Base-by-base conservation (phyloP, 495 filamentous ascomycete species). In the Xylaria castorea region DNA sequence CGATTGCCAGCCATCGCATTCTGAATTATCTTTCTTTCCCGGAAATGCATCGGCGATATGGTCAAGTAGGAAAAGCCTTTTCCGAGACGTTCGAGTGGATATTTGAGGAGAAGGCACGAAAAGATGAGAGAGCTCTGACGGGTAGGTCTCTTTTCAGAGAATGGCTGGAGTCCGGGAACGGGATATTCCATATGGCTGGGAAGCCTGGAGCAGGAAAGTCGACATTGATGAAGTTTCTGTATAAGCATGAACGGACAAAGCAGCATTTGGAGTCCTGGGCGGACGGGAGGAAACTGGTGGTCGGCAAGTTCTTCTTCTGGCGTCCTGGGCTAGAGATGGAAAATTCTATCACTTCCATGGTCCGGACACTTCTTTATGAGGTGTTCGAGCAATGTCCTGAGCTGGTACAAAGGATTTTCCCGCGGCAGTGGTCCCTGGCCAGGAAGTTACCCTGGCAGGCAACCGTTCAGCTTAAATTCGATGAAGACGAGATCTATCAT, bases 1-100 rank as follows among this genome's bases (percentile, higher is more conserved):
- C 62, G 7, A 46, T 66, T 30, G 44, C 62, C n/a, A 42, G 16
- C 38, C 62, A 42, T 42, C 36, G 27, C 12, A 46, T 66, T 42
- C 14, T 66, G 32, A 46, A 46, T 6, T 25, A 20, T 9, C 62
- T 66, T 40, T 14, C 27, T 44, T 65, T 65, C 22, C 62, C 62
- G 32, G 62, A 44, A 34, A 34, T 65, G 36, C 27, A 40, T 40
- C 36, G 25, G 32, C 27, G 62, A 40, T 65, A 65, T 42, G 5
- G 14, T 20, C 36, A 32, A 44, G 62, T 65, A 5, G 36, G 8
- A 22, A 44, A 65, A 65, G 62, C 62, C 14, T 22, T 27, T 40
- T 65, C 62, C 9, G 62, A 65, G 18, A 65, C 62, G 7, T 65
- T 36, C 36, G 27, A 65, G 36, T 65, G 62, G 62, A 65, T 65